Evolutionary conservation across 495 filamentous ascomycete genomes (phyloP).

Genomic region (Annulohypoxylon bovei): DNA sequence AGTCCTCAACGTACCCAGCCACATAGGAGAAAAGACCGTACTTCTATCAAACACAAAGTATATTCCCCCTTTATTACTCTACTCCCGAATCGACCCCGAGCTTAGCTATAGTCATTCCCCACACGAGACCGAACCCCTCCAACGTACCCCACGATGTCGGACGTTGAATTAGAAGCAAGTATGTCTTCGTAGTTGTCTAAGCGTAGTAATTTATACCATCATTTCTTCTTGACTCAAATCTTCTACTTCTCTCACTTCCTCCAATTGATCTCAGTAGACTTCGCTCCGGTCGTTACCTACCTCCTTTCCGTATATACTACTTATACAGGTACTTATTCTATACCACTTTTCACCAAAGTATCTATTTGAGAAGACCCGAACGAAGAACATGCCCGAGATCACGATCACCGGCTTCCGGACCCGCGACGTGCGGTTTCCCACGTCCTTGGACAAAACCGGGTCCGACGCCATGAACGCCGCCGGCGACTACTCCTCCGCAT

Average conservation of each 20-base stretch:
- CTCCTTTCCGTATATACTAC: not conserved
- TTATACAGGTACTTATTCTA: not conserved
- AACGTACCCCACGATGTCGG: constrained; percentile 41
- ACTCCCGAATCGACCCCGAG: constrained; percentile 31
- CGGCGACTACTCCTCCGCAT: constrained; percentile 91
- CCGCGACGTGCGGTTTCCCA: constrained; percentile 91
- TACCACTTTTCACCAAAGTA: not conserved
- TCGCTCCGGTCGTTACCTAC: not conserved
- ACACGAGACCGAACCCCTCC: constrained; percentile 30
- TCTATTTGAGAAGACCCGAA: not conserved
- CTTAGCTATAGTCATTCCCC: constrained; percentile 23
- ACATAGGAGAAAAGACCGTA: constrained; percentile 2
- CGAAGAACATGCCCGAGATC: constrained; percentile 63
- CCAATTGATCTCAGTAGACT: not conserved
- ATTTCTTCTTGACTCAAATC: not conserved
- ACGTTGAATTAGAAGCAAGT: not conserved
- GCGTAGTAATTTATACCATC: constrained; percentile 5
- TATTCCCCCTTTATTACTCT: constrained; percentile 1
- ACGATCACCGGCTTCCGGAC: constrained; percentile 84
- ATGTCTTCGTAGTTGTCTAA: not conserved
- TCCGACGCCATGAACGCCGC: constrained; percentile 98
- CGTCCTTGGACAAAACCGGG: constrained; percentile 92
- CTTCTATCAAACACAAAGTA: not conserved
- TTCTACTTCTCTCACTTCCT: not conserved
- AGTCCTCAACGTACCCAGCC: not conserved